Evolutionary conservation across 768 basidiomycete species (phyloP).

Genomic region (Suillus subaureus): DNA sequence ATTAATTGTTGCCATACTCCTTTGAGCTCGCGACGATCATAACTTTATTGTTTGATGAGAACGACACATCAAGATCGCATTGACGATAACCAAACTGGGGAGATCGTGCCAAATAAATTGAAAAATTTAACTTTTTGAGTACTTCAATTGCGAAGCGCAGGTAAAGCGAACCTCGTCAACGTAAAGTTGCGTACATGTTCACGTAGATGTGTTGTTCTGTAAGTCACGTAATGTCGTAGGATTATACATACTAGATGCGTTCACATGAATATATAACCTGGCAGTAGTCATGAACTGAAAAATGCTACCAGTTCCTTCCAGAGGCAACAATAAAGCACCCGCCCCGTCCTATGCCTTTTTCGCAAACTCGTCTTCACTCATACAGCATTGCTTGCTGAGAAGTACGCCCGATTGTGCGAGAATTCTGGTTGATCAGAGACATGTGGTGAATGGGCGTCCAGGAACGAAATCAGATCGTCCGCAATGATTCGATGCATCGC

Average conservation of each 20-base stretch:
- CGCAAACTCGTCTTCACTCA: neutral
- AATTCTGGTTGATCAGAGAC: neutral
- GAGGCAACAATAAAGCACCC: conserved; percentile 1
- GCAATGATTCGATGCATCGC: conserved; percentile 22
- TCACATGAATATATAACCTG: neutral
- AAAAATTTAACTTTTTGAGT: neutral
- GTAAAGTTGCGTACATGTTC: neutral
- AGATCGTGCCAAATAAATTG: neutral
- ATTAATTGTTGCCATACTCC: neutral
- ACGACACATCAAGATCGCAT: neutral
- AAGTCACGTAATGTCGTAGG: neutral
- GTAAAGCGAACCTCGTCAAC: neutral
- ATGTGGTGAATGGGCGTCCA: conserved; percentile 1
- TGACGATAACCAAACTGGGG: neutral
- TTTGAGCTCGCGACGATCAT: neutral
- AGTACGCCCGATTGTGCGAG: neutral
- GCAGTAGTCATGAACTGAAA: neutral
- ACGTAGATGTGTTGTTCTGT: neutral
- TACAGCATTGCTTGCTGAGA: conserved; percentile 3
- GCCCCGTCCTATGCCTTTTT: neutral
- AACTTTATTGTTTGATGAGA: neutral
- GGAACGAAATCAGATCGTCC: conserved; percentile 11
- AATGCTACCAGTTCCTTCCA: neutral
- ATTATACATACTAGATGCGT: neutral
- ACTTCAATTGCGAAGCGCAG: neutral